Base-by-base conservation (phyloP, 805 yeast species). In the Candida vartiovaarae region DNA sequence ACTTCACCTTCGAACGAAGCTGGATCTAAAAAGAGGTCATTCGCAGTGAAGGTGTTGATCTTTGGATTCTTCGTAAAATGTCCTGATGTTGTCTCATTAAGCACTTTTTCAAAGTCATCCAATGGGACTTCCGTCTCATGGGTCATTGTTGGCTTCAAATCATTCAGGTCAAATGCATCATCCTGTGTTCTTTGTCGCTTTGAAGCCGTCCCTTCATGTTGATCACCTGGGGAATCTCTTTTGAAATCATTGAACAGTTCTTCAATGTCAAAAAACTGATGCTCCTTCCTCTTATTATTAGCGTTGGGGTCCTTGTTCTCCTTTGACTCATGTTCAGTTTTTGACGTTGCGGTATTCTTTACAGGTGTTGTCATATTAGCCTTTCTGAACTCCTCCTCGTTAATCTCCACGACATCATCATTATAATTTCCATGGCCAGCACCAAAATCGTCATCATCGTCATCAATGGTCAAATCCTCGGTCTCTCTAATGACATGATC, bases 391-490 rank as follows among this genome's bases (percentile, higher is more conserved):
- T 40, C 40, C 3, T 28, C 32, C 11, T 39, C 44, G 6, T 38
- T 41, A 32, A 45, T 45, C 38, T 45, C 48, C 26, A 39, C 40
- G n/a, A 45, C 11, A 11, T 39, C 43, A 36, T 45, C 48, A 3
- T 36, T 25, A 2, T 15, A 15, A 15, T 15, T 15, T 15, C 27
- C 10, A 15, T 34, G 38, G 23, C 15, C 33, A 34, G 25, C 42
- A 39, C 30, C 28, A 5, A 30, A 6, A 15, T 25, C 28, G n/a
- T 15, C 20, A 15, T 15, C 20, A 11, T 32, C 33, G 11, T 32
- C 33, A 7, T 32, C 33, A 9, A 32, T 6, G 33, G 33, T 9
- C 33, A 24, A 25, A 11, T 11, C 39, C 25, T 34, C 38, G 25
- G 32, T 3, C 6, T 15, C 11, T 28, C 20, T 15, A 15, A 15